Conservation (phyloP, 495 filamentous ascomycete species). For the Elasticomyces elasticus region DNA sequence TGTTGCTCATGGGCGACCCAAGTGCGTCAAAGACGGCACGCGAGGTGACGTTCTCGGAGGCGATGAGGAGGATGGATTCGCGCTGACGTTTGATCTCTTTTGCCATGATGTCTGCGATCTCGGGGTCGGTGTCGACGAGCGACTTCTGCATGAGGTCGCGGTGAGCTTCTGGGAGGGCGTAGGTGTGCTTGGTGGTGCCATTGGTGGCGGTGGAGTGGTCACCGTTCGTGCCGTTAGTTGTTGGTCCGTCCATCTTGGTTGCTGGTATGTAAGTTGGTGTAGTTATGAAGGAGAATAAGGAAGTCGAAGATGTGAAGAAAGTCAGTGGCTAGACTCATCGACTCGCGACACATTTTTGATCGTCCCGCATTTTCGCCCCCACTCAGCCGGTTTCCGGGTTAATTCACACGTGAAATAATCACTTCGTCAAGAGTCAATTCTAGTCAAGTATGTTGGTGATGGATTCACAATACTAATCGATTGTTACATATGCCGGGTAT, state of each 20-base stretch:
- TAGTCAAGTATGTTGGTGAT: too few relatives aligned
- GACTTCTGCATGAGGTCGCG: slow-evolving; percentile 84
- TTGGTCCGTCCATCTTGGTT: slow-evolving; percentile 7
- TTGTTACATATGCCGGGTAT: too few relatives aligned
- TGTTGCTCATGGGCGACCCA: slow-evolving; percentile 90
- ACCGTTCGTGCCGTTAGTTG: slow-evolving; percentile 8
- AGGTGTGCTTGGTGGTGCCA: slow-evolving; percentile 36
- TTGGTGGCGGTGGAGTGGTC: slow-evolving; percentile 8
- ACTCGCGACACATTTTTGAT: too few relatives aligned
- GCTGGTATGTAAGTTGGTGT: neutral
- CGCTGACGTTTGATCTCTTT: slow-evolving; percentile 94
- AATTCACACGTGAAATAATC: too few relatives aligned
- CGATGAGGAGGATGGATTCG: slow-evolving; percentile 97
- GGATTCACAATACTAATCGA: too few relatives aligned
- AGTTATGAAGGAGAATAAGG: too few relatives aligned
- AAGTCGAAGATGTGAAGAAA: too few relatives aligned
- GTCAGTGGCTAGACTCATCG: too few relatives aligned
- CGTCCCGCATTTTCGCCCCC: too few relatives aligned
- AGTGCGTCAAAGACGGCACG: slow-evolving; percentile 83
- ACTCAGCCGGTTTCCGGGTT: too few relatives aligned
- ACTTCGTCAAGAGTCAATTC: too few relatives aligned
- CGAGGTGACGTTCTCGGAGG: slow-evolving; percentile 84
- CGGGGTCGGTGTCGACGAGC: slow-evolving; percentile 75
- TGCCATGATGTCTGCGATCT: slow-evolving; percentile 92
- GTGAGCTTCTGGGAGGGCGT: slow-evolving; percentile 83